Conservation (phyloP, 768 basidiomycete species). For the Lentinula guzmanii region DNA sequence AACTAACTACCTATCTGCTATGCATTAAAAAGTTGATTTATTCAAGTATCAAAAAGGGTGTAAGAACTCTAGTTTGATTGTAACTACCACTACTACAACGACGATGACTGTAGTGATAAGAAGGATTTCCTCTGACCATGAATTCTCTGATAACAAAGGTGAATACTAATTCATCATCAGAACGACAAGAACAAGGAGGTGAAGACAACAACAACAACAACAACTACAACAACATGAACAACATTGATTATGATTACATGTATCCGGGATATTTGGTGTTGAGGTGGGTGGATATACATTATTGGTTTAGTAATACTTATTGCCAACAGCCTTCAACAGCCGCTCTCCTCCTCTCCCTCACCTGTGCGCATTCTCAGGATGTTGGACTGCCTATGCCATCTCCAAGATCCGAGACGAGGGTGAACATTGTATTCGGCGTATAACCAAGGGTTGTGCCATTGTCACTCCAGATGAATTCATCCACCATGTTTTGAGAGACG, state of each 20-base stretch:
- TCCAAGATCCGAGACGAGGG: too few species aligned
- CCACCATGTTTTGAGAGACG: too few species aligned
- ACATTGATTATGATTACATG: constrained; percentile 31
- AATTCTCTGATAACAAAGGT: constrained; percentile 57
- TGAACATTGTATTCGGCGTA: too few species aligned
- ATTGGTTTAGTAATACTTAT: not conserved
- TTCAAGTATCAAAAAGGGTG: too few species aligned
- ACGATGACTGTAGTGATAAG: not conserved
- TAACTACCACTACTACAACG: not conserved
- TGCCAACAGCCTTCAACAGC: constrained; percentile 57
- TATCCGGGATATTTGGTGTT: constrained; percentile 81
- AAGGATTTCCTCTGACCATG: constrained; percentile 48
- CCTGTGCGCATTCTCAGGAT: too few species aligned
- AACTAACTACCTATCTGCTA: too few species aligned
- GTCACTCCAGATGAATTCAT: too few species aligned
- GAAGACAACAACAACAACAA: constrained; percentile 26
- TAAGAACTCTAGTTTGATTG: too few species aligned
- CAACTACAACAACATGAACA: too few species aligned
- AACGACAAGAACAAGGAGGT: constrained; percentile 62
- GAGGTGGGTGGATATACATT: constrained; percentile 44
- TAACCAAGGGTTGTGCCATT: too few species aligned
- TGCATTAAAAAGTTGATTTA: too few species aligned
- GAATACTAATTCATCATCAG: constrained; percentile 59
- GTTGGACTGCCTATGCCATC: too few species aligned
- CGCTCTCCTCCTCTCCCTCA: constrained; percentile 67